Conservation (phyloP, 306 rosid genomes). For the Vigna mungo region DNA sequence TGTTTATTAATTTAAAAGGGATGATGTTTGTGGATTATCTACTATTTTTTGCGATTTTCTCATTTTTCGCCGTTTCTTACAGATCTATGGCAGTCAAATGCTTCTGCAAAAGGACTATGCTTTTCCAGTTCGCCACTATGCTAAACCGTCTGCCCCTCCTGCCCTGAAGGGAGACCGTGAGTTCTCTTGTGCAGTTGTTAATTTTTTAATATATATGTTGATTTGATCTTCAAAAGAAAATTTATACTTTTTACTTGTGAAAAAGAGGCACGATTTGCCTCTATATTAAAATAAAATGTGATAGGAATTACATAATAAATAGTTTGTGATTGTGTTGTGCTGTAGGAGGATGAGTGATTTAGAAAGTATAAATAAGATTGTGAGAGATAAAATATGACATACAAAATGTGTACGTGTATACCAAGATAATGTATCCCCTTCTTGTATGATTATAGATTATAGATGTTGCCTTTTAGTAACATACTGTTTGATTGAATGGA, state of each 20-base stretch:
- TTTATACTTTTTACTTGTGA: not conserved
- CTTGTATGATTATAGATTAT: too few species aligned
- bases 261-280: too few species aligned
- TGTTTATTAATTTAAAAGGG: conserved; percentile 11
- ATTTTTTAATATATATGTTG: not conserved
- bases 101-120: conserved; percentile 69
- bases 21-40: not conserved
- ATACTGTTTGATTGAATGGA: conserved; percentile 39
- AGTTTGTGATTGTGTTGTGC: too few species aligned
- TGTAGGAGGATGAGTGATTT: too few species aligned
- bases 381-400: too few species aligned
- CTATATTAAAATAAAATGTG: too few species aligned
- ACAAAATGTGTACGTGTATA: too few species aligned
- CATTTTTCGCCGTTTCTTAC: conserved; percentile 17
- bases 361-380: too few species aligned
- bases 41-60: not conserved
- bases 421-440: too few species aligned
- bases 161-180: conserved; percentile 91
- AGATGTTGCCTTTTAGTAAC: conserved; percentile 40
- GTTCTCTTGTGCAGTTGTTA: conserved; percentile 42
- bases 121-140: conserved; percentile 79
- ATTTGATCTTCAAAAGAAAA: not conserved
- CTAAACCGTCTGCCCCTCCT: conserved; percentile 71
- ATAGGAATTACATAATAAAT: too few species aligned
- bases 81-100: conserved; percentile 71